These are phyloP conservation scores for Chaetomium olivaceum DNA, from an alignment of 2,329 filamentous ascomycete genomes.

Conservation along the genomic window DNA sequence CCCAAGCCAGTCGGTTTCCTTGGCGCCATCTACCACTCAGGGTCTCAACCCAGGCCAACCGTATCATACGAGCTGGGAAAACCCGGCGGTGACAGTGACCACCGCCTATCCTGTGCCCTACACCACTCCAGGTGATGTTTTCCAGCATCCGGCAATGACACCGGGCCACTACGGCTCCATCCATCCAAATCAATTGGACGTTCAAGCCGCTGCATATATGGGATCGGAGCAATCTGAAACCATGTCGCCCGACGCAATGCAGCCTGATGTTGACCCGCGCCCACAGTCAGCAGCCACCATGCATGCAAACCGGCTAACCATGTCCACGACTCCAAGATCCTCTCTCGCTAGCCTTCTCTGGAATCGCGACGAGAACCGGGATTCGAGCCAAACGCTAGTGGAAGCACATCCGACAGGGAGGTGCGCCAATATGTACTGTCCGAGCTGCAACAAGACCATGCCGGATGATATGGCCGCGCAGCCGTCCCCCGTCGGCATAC, in stretches of 20 bases:
- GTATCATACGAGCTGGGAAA: constrained; percentile 27
- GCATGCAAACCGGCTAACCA: constrained; percentile 24
- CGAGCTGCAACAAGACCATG: constrained; percentile 32
- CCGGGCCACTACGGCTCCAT: constrained; percentile 25
- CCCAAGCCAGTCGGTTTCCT: constrained; percentile 24
- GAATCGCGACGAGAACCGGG: constrained; percentile 33
- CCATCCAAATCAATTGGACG: constrained; percentile 18
- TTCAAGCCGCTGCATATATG: constrained; percentile 20
- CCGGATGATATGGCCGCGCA: constrained; percentile 24
- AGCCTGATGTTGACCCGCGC: constrained; percentile 22
- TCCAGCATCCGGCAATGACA: constrained; percentile 23
- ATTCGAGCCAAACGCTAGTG: constrained; percentile 33
- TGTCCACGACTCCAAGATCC: constrained; percentile 27
- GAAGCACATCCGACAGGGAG: constrained; percentile 30
- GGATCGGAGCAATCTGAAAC: constrained; percentile 19
- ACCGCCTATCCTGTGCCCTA: constrained; percentile 26
- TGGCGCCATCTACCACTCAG: constrained; percentile 17
- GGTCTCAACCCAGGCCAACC: constrained; percentile 16
- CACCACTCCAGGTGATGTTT: constrained; percentile 25
- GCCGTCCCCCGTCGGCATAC: constrained; percentile 25
- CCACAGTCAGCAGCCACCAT: constrained; percentile 25
- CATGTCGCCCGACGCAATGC: constrained; percentile 20
- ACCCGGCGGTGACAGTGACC: constrained; percentile 22
- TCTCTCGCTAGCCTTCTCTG: constrained; percentile 27
- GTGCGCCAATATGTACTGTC: constrained; percentile 30